Conservation (phyloP, 805 yeast species). For the Candida nanaspora region DNA sequence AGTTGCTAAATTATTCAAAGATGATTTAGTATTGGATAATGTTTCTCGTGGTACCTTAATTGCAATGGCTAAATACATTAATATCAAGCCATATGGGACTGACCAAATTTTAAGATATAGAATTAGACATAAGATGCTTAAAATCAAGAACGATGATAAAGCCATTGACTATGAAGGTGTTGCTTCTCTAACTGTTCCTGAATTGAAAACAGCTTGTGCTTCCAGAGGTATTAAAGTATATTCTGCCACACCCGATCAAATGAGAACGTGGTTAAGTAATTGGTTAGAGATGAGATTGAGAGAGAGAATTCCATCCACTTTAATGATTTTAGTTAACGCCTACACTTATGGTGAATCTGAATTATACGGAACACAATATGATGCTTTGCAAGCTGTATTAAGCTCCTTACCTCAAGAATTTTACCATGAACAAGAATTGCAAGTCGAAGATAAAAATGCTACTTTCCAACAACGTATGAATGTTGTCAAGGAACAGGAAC, state of each 20-base stretch:
- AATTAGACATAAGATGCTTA: constrained; percentile 81
- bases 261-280: constrained; percentile 67
- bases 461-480: constrained; percentile 66
- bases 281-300: constrained; percentile 87
- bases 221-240: constrained; percentile 84
- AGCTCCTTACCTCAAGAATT: constrained; percentile 91
- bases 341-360: constrained; percentile 75
- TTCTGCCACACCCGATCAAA: constrained; percentile 69
- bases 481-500: constrained; percentile 73
- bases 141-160: constrained; percentile 84
- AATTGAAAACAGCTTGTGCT: constrained; percentile 83
- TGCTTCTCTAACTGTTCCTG: constrained; percentile 69
- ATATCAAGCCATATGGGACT: constrained; percentile 86
- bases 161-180: constrained; percentile 92
- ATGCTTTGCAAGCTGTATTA: constrained; percentile 81
- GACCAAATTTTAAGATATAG: constrained; percentile 84
- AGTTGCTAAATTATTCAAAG: constrained; percentile 88
- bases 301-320: constrained; percentile 84
- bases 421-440: constrained; percentile 90
- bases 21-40: constrained; percentile 89
- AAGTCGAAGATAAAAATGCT: constrained; percentile 60
- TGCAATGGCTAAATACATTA: constrained; percentile 89
- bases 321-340: constrained; percentile 77
- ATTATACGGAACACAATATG: constrained; percentile 52
- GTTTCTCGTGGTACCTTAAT: constrained; percentile 84